Percentiles rank a stretch among this genome's conserved stretches.
phyloP scores from a whole-genome alignment of 1,139 yeast genomes.

The Nakaseomyces nivariensis region DNA sequence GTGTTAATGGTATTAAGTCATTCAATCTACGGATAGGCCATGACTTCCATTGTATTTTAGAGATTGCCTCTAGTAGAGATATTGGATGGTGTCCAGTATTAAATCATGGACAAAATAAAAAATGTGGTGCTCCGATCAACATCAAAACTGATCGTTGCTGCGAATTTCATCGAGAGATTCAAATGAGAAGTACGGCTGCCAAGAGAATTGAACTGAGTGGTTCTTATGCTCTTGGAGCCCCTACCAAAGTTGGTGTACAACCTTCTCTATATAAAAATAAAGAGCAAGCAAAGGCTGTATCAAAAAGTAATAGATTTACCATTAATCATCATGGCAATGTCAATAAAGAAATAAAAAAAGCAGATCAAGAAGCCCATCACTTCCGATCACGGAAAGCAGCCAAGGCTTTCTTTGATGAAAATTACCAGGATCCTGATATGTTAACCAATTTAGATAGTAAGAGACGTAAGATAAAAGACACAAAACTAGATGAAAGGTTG shows the following conservation, averaged over 20 bases:
- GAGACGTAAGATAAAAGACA: constrained; percentile 22
- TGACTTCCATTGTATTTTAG: constrained; percentile 45
- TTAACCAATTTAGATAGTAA: constrained; percentile 30
- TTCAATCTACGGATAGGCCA: constrained; percentile 54
- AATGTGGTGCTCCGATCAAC: constrained; percentile 56
- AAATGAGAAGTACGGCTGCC: constrained; percentile 43
- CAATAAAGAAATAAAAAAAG: constrained; percentile 15
- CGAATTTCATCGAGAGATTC: constrained; percentile 57
- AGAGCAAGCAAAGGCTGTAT: not conserved
- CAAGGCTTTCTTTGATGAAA: constrained; percentile 39
- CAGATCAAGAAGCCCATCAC: constrained; percentile 21
- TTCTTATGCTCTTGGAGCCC: constrained; percentile 38
- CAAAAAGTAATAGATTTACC: constrained; percentile 8
- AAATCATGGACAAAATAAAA: constrained; percentile 35
- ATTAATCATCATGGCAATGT: constrained; percentile 10
- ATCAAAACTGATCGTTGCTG: constrained; percentile 46
- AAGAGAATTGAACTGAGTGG: constrained; percentile 70
- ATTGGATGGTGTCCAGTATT: constrained; percentile 55
- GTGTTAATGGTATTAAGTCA: constrained; percentile 30
- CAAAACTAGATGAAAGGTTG: constrained; percentile 14
- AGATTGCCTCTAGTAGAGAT: constrained; percentile 64
- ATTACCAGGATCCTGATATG: constrained; percentile 40
- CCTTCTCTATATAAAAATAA: constrained; percentile 27
- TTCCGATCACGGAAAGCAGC: constrained; percentile 36
- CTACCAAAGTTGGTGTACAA: constrained; percentile 34